A percentile compares a stretch with the other conserved stretches of the same genome.
Conservation (phyloP, 768 basidiomycete genomes). For the Lactarius quietus region DNA sequence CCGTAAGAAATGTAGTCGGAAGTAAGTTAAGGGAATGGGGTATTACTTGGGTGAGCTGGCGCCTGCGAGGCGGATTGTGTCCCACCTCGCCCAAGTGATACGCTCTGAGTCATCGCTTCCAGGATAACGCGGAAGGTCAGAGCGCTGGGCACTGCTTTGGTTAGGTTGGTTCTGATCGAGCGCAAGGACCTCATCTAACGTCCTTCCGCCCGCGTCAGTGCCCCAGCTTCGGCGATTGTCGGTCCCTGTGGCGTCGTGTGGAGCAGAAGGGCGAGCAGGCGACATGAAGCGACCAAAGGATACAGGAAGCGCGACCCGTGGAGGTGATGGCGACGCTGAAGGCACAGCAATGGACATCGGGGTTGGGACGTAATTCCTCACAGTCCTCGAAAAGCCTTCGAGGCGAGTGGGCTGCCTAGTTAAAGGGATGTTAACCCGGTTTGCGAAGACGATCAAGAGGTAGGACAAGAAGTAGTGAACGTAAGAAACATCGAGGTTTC, state of each 20-base stretch:
- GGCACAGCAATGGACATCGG: constrained; percentile 52
- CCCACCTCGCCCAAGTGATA: constrained; percentile 48
- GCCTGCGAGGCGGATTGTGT: constrained; percentile 29
- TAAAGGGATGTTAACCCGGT: constrained; percentile 2
- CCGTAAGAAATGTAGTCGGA: constrained; percentile 12
- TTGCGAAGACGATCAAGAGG: neutral
- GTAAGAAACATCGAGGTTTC: constrained; percentile 4
- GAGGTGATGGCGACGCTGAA: constrained; percentile 45
- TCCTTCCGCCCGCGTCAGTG: constrained; percentile 11
- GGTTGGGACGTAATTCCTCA: constrained; percentile 53
- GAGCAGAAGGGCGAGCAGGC: constrained; percentile 27
- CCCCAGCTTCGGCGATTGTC: constrained; percentile 23
- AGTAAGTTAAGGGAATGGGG: neutral
- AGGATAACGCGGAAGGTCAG: constrained; percentile 30
- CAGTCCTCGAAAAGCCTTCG: constrained; percentile 49
- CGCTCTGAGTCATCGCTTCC: constrained; percentile 33
- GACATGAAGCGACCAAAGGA: constrained; percentile 45
- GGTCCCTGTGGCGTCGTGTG: neutral
- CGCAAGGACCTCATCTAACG: constrained; percentile 31
- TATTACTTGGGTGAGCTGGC: constrained; percentile 24
- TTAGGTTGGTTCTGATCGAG: constrained; percentile 20
- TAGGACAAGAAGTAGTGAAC: constrained; percentile 5
- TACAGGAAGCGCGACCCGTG: constrained; percentile 47
- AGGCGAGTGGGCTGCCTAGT: constrained; percentile 48
- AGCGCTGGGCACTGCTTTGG: constrained; percentile 18